Percentiles rank a stretch among this genome's conserved stretches.
Conservation (phyloP, 768 basidiomycete species). For the Tricholoma sp. region DNA sequence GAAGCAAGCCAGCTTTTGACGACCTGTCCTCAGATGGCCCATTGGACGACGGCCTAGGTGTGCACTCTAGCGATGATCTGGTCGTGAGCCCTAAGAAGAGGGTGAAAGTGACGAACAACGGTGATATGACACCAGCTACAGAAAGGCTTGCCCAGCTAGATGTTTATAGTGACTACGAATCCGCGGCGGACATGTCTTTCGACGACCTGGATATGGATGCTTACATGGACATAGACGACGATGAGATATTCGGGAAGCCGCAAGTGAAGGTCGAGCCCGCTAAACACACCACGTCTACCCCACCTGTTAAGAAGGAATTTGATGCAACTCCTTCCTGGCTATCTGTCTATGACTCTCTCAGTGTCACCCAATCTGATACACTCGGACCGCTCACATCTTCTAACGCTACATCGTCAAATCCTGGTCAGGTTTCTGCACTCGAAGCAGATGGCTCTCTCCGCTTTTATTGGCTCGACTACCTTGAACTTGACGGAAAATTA, state of each 20-base stretch:
- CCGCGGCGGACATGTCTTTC: slow-evolving; percentile 34
- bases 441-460: slow-evolving; percentile 81
- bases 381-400: slow-evolving; percentile 43
- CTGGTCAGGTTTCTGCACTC: slow-evolving; percentile 50
- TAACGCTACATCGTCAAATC: slow-evolving; percentile 28
- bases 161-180: slow-evolving; percentile 46
- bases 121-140: slow-evolving; percentile 47
- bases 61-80: slow-evolving; percentile 54
- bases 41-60: slow-evolving; percentile 25
- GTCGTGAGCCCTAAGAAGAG: slow-evolving; percentile 71
- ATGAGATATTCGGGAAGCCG: slow-evolving; percentile 36
- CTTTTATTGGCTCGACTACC: slow-evolving; percentile 97
- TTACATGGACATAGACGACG: slow-evolving; percentile 56
- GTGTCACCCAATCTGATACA: slow-evolving; percentile 54
- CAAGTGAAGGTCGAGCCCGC: slow-evolving; percentile 26
- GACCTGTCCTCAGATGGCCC: slow-evolving; percentile 47
- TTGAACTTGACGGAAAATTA: slow-evolving; percentile 79
- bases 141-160: slow-evolving; percentile 56
- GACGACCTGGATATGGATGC: slow-evolving; percentile 60
- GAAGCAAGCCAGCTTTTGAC: slow-evolving; percentile 25
- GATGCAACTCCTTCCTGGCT: slow-evolving; percentile 60
- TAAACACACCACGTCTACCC: slow-evolving; percentile 20
- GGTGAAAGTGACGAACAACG: slow-evolving; percentile 35
- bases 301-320: slow-evolving; percentile 31
- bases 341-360: slow-evolving; percentile 68